Conservation (phyloP, 2,329 filamentous ascomycete species). For the Phaeosphaeria sp. region DNA sequence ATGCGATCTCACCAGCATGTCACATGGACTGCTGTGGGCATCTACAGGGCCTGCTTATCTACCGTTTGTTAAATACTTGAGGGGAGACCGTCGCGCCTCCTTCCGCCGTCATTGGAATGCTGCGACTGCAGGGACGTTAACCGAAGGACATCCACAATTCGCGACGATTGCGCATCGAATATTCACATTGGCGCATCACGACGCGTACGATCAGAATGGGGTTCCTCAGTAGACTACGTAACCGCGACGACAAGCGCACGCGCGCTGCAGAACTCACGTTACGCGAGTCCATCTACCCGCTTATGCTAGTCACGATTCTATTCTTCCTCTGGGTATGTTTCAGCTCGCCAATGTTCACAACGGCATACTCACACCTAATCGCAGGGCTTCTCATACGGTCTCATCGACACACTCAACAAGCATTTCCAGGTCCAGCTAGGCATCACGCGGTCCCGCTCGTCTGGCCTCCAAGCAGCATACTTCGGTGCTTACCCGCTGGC, state of each 20-base stretch:
- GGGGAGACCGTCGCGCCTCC: not conserved
- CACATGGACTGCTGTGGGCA: conserved; percentile 12
- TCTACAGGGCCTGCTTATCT: conserved; percentile 6
- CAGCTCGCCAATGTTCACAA: not conserved
- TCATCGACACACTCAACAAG: conserved; percentile 62
- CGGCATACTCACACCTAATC: conserved; percentile 1
- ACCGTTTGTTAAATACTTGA: not conserved
- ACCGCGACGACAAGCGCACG: conserved; percentile 54
- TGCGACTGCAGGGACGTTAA: not conserved
- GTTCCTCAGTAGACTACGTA: conserved; percentile 42
- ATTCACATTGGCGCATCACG: not conserved
- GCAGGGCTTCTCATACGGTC: conserved; percentile 62
- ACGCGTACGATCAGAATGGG: conserved; percentile 24
- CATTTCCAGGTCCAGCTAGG: conserved; percentile 55
- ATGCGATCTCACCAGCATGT: not conserved
- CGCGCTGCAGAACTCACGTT: conserved; percentile 69
- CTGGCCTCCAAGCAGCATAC: conserved; percentile 58
- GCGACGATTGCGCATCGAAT: not conserved
- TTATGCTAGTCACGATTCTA: conserved; percentile 69
- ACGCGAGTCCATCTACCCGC: conserved; percentile 70
- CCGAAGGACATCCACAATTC: not conserved
- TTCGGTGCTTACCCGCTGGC: conserved; percentile 60
- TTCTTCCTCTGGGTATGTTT: conserved; percentile 67
- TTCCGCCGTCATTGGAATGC: not conserved
- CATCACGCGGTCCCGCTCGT: conserved; percentile 54